phyloP scores from a whole-genome alignment of 2,329 filamentous ascomycete genomes.

The Immersiporthe knoxdaviesiana region DNA sequence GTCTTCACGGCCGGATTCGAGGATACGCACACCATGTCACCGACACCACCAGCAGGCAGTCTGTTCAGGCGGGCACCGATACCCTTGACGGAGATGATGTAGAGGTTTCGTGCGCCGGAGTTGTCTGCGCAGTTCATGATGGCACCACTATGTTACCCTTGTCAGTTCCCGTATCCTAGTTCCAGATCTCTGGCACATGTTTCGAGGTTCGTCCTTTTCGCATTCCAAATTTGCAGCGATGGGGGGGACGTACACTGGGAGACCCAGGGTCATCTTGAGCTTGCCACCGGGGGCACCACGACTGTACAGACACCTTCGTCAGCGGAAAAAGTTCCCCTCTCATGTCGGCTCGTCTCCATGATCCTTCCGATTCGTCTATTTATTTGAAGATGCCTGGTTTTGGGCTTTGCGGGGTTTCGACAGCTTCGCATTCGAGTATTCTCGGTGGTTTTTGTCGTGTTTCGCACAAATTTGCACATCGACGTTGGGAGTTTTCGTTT shows the following conservation, averaged over 20 bases:
- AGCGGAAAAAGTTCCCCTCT: conserved; percentile 34
- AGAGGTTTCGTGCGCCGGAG: conserved; percentile 97
- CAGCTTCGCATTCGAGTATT: neutral
- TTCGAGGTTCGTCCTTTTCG: conserved; percentile 22
- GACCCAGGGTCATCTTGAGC: conserved; percentile 99
- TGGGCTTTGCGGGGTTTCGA: conserved; percentile 19
- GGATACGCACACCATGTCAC: conserved; percentile 79
- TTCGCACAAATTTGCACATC: conserved; percentile 15
- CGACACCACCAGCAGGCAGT: conserved; percentile 94
- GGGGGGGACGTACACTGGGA: conserved; percentile 84
- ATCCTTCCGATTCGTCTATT: conserved; percentile 9
- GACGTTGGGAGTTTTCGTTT: conserved; percentile 7
- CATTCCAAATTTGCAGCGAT: conserved; percentile 21
- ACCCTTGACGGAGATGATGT: conserved; percentile 99
- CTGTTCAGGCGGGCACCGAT: conserved; percentile 97
- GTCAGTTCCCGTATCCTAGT: conserved; percentile 32
- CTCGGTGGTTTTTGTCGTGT: neutral
- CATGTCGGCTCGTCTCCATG: neutral
- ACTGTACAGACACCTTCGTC: conserved; percentile 47
- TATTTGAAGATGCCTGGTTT: conserved; percentile 16
- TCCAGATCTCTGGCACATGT: conserved; percentile 10
- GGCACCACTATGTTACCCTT: conserved; percentile 69
- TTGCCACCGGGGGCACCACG: conserved; percentile 98
- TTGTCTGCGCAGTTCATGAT: conserved; percentile 99
- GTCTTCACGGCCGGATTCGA: conserved; percentile 11